A percentile compares a stretch with the other conserved stretches of the same genome.
Evolutionary conservation across 2,329 filamentous ascomycete species (phyloP).

Genomic region (Ophiostoma pallidulum): DNA sequence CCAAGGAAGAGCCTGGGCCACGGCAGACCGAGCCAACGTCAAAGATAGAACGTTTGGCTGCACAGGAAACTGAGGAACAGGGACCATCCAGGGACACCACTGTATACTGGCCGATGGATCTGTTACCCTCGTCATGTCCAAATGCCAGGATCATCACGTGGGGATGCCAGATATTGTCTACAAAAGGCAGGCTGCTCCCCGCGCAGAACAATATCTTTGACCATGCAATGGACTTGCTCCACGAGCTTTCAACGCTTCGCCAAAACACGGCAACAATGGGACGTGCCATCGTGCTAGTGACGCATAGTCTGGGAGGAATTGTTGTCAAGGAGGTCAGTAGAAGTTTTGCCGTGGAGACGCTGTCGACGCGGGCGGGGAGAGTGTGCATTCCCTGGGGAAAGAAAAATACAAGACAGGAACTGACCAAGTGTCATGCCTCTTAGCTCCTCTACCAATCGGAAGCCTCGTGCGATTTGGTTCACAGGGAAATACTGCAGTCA

Average conservation of each 20-base stretch:
- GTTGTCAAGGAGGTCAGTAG: conserved; percentile 24
- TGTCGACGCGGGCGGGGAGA: no score
- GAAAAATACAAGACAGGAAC: neutral
- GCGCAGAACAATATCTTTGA: conserved; percentile 23
- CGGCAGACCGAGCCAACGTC: conserved; percentile 18
- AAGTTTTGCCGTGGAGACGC: no score
- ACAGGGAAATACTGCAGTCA: conserved; percentile 20
- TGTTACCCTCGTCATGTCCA: conserved; percentile 24
- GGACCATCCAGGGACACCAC: conserved; percentile 3
- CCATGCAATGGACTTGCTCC: conserved; percentile 22
- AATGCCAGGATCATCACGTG: conserved; percentile 23
- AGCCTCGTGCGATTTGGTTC: conserved; percentile 17
- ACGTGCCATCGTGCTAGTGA: conserved; percentile 22
- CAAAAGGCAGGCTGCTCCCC: conserved; percentile 20
- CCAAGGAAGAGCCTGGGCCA: neutral
- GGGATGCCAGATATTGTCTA: conserved; percentile 23
- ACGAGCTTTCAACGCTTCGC: conserved; percentile 20
- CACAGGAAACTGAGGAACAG: conserved; percentile 2
- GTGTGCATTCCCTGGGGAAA: no score
- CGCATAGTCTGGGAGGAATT: conserved; percentile 24
- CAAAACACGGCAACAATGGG: conserved; percentile 10
- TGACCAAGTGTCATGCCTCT: neutral
- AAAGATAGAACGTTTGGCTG: conserved; percentile 15
- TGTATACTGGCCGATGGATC: conserved; percentile 25
- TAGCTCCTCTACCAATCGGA: conserved; percentile 24